These are phyloP conservation scores for Aspergillus asperescens DNA, from an alignment of 495 filamentous ascomycete species.

Conservation along the genomic window DNA sequence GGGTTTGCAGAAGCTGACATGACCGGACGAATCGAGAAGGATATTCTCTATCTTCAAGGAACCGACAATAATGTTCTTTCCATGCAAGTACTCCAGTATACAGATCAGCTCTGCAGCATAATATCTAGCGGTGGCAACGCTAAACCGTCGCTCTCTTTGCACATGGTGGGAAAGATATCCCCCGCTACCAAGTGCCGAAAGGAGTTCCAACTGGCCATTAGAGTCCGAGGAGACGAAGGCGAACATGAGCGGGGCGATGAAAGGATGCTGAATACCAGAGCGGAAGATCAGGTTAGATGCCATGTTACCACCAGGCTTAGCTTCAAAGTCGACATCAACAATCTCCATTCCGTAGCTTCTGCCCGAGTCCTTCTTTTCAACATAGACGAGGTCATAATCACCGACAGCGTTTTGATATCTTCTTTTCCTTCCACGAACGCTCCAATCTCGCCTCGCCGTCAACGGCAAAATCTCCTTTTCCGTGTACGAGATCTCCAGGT, in stretches of 20 bases:
- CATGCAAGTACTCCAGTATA: constrained; percentile 11
- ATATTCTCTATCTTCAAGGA: constrained; percentile 5
- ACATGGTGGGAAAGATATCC: constrained; percentile 12
- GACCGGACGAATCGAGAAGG: constrained; percentile 7
- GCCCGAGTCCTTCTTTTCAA: constrained; percentile 5
- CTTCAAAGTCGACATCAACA: background rate
- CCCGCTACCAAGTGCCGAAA: constrained; percentile 9
- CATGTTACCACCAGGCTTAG: background rate
- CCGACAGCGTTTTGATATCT: background rate
- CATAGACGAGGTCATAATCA: background rate
- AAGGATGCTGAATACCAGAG: constrained; percentile 10
- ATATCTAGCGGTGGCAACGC: constrained; percentile 4
- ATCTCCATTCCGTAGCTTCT: constrained; percentile 3
- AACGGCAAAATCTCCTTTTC: background rate
- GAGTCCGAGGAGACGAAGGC: constrained; percentile 1
- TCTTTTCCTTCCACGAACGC: background rate
- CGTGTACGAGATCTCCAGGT: background rate
- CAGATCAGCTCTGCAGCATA: constrained; percentile 12
- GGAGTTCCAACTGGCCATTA: background rate
- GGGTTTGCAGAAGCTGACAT: constrained; percentile 8
- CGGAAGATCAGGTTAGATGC: background rate
- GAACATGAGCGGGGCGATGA: constrained; percentile 5
- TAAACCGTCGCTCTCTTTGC: constrained; percentile 9
- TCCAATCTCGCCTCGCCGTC: background rate
- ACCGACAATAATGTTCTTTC: constrained; percentile 2